Evolutionary conservation across 768 basidiomycete species (phyloP).

Genomic region (Floccularia luteovirens): DNA sequence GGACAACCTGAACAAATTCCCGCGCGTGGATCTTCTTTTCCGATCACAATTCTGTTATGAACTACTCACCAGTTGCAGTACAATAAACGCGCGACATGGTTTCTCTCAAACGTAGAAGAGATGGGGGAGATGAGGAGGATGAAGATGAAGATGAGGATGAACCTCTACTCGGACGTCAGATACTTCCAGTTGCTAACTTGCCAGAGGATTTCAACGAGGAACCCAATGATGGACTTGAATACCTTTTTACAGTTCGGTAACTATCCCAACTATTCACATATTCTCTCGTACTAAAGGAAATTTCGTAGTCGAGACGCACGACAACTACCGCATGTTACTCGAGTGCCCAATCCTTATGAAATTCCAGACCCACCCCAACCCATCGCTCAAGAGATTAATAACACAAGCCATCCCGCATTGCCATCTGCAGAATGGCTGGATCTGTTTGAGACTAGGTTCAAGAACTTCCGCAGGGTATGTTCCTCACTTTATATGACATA

Average conservation of each 20-base stretch:
- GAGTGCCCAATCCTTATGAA: constrained; percentile 66
- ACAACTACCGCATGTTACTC: constrained; percentile 52
- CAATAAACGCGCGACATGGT: too few relatives aligned
- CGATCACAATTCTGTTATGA: too few relatives aligned
- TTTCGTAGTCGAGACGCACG: constrained; percentile 61
- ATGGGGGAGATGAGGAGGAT: constrained; percentile 34
- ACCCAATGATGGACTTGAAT: constrained; percentile 70
- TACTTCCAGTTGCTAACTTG: constrained; percentile 74
- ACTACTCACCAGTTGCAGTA: too few relatives aligned
- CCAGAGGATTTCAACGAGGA: constrained; percentile 59
- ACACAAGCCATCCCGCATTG: constrained; percentile 25
- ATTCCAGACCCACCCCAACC: constrained; percentile 16
- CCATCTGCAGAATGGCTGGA: constrained; percentile 66
- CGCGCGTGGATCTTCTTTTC: too few relatives aligned
- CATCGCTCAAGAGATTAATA: constrained; percentile 11
- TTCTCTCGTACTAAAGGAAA: constrained; percentile 1
- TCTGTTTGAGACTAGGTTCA: constrained; percentile 49
- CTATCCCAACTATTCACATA: constrained; percentile 7
- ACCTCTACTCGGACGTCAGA: constrained; percentile 56
- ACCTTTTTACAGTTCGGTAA: constrained; percentile 77
- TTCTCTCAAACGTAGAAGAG: constrained; percentile 48
- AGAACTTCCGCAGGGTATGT: constrained; percentile 58
- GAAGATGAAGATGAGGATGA: constrained; percentile 57
- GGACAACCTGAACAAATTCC: too few relatives aligned
- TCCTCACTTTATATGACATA: background rate